Conservation (phyloP, 2,329 filamentous ascomycete species). For the Colletotrichum siamense region DNA sequence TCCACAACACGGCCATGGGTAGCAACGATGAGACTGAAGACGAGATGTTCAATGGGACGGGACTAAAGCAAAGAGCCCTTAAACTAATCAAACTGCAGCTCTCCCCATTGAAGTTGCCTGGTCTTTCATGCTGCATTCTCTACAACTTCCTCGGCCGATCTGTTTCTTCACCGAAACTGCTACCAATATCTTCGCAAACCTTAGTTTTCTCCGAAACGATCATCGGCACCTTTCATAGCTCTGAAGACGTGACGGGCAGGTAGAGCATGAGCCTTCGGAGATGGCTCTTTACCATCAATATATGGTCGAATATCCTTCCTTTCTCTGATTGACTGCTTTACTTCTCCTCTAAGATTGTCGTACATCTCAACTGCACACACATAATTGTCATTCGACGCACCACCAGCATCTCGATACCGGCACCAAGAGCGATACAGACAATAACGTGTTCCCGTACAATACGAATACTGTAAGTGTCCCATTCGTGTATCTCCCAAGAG, state of each 20-base stretch:
- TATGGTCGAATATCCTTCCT: fast-evolving
- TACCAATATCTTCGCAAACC: background rate
- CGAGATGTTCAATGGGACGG: background rate
- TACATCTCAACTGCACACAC: background rate
- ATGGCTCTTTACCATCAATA: background rate
- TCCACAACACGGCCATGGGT: background rate
- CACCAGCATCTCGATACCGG: fast-evolving
- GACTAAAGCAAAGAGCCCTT: background rate
- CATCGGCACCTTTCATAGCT: background rate
- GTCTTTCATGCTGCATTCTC: fast-evolving
- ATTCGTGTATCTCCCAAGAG: background rate
- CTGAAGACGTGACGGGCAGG: background rate
- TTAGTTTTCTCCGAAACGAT: background rate
- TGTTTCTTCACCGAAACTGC: background rate
- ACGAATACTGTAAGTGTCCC: background rate
- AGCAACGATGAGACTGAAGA: background rate
- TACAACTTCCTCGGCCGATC: fast-evolving
- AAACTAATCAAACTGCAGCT: background rate
- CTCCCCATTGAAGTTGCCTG: background rate
- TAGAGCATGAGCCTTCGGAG: background rate
- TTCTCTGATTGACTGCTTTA: background rate
- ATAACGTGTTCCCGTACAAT: fast-evolving
- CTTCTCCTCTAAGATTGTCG: background rate
- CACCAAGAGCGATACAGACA: background rate
- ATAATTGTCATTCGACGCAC: fast-evolving